These are phyloP conservation scores for Powellomyces hirtus DNA, from an alignment of 192 early-diverging fungal species.

Conservation along the genomic window DNA sequence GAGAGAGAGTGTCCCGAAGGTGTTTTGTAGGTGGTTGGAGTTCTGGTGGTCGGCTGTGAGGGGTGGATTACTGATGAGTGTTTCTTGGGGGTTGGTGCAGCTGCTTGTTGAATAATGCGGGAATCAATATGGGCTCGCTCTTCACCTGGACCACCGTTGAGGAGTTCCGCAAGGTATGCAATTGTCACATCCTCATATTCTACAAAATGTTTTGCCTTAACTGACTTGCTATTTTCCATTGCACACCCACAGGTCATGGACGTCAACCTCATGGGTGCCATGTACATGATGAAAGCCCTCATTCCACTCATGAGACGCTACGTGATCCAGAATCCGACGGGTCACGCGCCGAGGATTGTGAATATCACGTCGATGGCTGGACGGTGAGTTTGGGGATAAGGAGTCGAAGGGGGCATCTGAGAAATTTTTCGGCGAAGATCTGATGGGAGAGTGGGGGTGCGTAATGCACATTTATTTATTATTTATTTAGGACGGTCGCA, in stretches of 20 bases:
- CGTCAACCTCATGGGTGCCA: slow-evolving; percentile 39
- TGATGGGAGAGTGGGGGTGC: too few species aligned
- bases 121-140: slow-evolving; percentile 21
- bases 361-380: slow-evolving; percentile 37
- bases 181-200: too few species aligned
- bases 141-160: slow-evolving; percentile 16
- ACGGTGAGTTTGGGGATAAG: not conserved
- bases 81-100: too few species aligned
- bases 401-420: not conserved
- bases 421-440: too few species aligned
- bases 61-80: too few species aligned
- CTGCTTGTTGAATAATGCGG: slow-evolving; percentile 38
- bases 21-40: slow-evolving; percentile 20
- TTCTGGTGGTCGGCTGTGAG: too few species aligned
- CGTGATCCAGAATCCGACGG: slow-evolving; percentile 3
- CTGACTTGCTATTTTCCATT: too few species aligned
- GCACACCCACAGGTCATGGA: too few species aligned
- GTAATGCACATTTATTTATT: too few species aligned
- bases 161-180: slow-evolving; percentile 12
- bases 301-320: slow-evolving; percentile 20
- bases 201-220: too few species aligned
- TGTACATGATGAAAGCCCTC: slow-evolving; percentile 36
- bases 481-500: not conserved
- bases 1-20: slow-evolving; percentile 7
- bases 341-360: slow-evolving; percentile 29